Evolutionary conservation across 2,329 filamentous ascomycete species (phyloP).

Genomic region (Arthrobotrys megalospora): DNA sequence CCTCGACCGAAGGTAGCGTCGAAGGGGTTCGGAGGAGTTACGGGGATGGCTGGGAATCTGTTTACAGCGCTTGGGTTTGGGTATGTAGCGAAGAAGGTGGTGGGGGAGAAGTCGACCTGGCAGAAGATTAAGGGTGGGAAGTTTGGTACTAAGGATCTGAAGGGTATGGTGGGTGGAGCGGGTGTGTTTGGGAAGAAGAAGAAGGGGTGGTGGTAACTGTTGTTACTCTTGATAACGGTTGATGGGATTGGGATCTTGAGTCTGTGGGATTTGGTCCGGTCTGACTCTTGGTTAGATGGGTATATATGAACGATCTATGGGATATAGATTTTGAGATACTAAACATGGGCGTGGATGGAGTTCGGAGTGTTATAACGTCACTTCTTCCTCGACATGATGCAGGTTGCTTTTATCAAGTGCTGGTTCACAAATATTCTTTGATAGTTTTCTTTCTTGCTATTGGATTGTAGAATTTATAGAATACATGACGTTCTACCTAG

Average conservation of each 20-base stretch:
- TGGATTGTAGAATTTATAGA: too few relatives aligned
- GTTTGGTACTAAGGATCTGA: not conserved
- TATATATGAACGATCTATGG: too few relatives aligned
- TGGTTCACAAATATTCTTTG: too few relatives aligned
- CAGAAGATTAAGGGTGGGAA: constrained; percentile 6
- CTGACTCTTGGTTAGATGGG: too few relatives aligned
- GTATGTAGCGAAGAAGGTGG: constrained; percentile 16
- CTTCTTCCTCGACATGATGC: too few relatives aligned
- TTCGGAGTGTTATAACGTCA: too few relatives aligned
- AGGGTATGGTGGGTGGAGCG: not conserved
- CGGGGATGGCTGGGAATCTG: not conserved
- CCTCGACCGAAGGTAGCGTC: not conserved
- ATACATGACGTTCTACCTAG: too few relatives aligned
- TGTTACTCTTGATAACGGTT: not conserved
- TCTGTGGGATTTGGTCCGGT: too few relatives aligned
- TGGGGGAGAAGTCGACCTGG: constrained; percentile 11
- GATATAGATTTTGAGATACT: too few relatives aligned
- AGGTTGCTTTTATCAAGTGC: too few relatives aligned
- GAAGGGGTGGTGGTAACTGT: constrained; percentile 5
- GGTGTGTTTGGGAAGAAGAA: constrained; percentile 12
- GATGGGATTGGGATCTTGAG: not conserved
- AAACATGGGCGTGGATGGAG: too few relatives aligned
- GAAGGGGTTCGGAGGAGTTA: not conserved
- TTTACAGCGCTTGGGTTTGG: constrained; percentile 25
- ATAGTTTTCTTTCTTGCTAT: too few relatives aligned